Evolutionary conservation across 441 rosid species (phyloP), one percentile per base, ranked within the genome.

Genomic region (Erysimum pusillum): DNA sequence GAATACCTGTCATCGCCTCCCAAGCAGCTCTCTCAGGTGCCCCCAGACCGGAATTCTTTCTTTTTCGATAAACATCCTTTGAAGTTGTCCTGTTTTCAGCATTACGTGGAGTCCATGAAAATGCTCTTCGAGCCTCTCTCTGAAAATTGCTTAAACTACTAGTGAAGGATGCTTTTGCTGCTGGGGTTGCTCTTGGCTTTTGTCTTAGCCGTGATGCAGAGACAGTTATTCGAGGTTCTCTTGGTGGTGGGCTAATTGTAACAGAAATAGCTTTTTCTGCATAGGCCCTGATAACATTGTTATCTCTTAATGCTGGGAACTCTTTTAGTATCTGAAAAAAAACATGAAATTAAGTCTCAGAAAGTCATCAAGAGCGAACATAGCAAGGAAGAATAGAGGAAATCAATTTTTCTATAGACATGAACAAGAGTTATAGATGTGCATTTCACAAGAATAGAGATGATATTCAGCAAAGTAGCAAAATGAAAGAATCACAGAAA

Each of bases 1-100:
- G 97, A 80, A 91, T 93, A 81, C 97, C 99, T 42, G 99, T 82
- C 97, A 93, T 93, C 61, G 97, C 93, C 85, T 93, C 99, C 98
- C 97, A 93, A 77, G 94, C 89, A 82, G 89, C 88, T 84, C 86
- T 96, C 73, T 96, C 98, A 74, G 98, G 83, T 62, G 93, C 82
- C 49, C 92, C 69, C 79, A 93, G 84, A 62, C 96, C 97, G 74
- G 97, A 93, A 85, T 81, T 96, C 85, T 96, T 93, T 82, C 97
- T 86, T 78, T 96, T 96, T 63, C 97, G 91, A 52, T 88, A 82
- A 58, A 79, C 89, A 87, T 96, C 98, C 85, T 92, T 91, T 28
- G 94, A 82, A 39, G 91, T 80, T 54, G 84, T 83, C 87, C 87
- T 92, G 66, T 89, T 97, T 74, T 88, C 94, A 75, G 86, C 80